Evolutionary conservation across 2,329 filamentous ascomycete species (phyloP).

Genomic region (Aspergillus intermedius): DNA sequence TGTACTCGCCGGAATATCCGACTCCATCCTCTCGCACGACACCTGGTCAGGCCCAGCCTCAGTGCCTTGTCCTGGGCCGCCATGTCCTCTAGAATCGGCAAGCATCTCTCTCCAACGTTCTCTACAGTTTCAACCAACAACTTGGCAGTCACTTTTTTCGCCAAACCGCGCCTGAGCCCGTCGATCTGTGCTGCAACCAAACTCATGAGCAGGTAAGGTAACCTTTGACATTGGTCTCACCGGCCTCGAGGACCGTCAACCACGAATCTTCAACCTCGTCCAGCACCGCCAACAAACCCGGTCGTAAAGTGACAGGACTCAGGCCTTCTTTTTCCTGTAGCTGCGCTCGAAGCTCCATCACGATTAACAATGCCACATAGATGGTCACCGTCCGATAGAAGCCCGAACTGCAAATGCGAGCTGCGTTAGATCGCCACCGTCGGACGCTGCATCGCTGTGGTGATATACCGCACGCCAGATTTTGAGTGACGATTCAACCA

Average conservation of each 20-base stretch:
- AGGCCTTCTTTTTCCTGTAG: slow-evolving; percentile 22
- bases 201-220: slow-evolving; percentile 43
- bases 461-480: slow-evolving; percentile 40
- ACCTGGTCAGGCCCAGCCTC: no score
- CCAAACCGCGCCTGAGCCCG: slow-evolving; percentile 32
- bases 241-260: slow-evolving; percentile 37
- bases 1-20: no score
- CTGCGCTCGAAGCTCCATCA: slow-evolving; percentile 20
- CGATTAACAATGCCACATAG: slow-evolving; percentile 17
- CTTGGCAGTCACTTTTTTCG: slow-evolving; percentile 27
- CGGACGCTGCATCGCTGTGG: slow-evolving; percentile 4
- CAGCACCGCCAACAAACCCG: slow-evolving; percentile 26
- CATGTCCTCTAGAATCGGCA: slow-evolving; percentile 20
- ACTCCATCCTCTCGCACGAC: no score
- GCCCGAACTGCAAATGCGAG: slow-evolving; percentile 34
- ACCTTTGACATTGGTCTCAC: slow-evolving; percentile 53
- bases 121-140: slow-evolving; percentile 35
- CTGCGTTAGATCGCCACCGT: slow-evolving; percentile 30
- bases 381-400: slow-evolving; percentile 13
- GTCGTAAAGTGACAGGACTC: slow-evolving; percentile 18
- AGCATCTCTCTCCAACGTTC: slow-evolving; percentile 20
- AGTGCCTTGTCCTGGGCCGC: slow-evolving; percentile 6
- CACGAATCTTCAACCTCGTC: slow-evolving; percentile 38
- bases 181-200: slow-evolving; percentile 40
- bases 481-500: slow-evolving; percentile 45